Evolutionary conservation across 1,284 basidiomycete genomes (phyloP).

Genomic region (Thelephora terrestris): DNA sequence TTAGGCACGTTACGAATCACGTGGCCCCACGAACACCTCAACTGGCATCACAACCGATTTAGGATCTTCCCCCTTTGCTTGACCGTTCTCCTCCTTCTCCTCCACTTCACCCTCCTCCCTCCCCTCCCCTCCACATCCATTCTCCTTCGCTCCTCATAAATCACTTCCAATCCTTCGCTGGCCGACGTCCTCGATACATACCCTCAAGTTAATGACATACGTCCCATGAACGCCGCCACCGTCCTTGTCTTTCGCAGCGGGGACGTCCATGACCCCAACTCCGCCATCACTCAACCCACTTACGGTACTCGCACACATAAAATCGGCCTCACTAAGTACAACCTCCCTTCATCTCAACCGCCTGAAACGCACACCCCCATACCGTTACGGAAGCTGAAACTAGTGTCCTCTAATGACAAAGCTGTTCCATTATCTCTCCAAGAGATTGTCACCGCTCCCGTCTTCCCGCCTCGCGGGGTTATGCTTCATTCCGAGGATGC

Average conservation of each 20-base stretch:
- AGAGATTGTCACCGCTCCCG: conserved; percentile 4
- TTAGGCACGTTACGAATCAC: no score
- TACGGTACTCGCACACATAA: conserved; percentile 51
- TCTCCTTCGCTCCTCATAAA: conserved; percentile 14
- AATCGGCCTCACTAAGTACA: conserved; percentile 40
- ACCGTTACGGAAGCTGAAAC: conserved; percentile 22
- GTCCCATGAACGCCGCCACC: conserved; percentile 22
- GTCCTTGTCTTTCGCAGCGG: conserved; percentile 14
- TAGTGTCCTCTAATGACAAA: conserved; percentile 17
- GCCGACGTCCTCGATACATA: conserved; percentile 23
- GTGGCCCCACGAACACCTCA: no score
- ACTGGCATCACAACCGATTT: no score
- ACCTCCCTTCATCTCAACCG: conserved; percentile 36
- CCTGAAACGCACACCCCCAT: conserved; percentile 26
- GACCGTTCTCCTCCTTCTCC: conserved; percentile 27
- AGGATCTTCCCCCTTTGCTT: conserved; percentile 16
- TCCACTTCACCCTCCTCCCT: conserved; percentile 22
- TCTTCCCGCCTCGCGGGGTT: conserved; percentile 52
- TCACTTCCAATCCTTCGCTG: conserved; percentile 25
- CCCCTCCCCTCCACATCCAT: conserved; percentile 17
- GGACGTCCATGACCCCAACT: conserved; percentile 12
- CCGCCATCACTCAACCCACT: conserved; percentile 22
- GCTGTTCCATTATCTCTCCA: conserved; percentile 9
- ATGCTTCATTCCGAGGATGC: conserved; percentile 65
- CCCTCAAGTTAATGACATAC: conserved; percentile 25